Evolutionary conservation across 495 filamentous ascomycete genomes (phyloP).

Genomic region (Chaetomium cochliodes): DNA sequence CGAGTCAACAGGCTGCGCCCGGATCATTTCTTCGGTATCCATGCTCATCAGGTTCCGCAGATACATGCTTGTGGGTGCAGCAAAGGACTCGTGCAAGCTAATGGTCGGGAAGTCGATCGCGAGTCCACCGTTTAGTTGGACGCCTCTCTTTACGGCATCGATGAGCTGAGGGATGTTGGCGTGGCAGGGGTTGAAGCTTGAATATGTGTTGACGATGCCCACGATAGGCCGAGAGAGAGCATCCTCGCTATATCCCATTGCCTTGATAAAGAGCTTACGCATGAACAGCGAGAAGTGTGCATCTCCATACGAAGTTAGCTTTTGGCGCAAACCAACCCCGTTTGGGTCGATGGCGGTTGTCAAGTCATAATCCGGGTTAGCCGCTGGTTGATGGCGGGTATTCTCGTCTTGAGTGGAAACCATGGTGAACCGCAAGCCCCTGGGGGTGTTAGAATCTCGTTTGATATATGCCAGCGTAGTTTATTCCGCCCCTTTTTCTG

Average conservation of each 20-base stretch:
- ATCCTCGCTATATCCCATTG: constrained; percentile 65
- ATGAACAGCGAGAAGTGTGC: constrained; percentile 69
- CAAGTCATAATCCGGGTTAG: constrained; percentile 54
- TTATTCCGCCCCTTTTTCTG: neutral
- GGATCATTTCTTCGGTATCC: constrained; percentile 72
- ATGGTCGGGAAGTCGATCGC: constrained; percentile 68
- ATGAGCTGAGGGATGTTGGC: constrained; percentile 66
- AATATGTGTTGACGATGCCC: constrained; percentile 65
- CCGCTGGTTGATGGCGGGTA: too few relatives aligned
- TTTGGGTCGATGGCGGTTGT: constrained; percentile 46
- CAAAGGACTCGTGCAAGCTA: constrained; percentile 62
- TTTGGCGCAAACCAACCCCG: constrained; percentile 54
- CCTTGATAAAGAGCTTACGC: constrained; percentile 69
- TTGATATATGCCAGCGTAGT: neutral
- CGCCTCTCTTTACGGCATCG: constrained; percentile 62
- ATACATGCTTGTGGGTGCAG: constrained; percentile 67
- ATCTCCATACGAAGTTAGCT: constrained; percentile 66
- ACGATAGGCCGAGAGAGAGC: constrained; percentile 63
- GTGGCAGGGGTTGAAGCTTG: constrained; percentile 67
- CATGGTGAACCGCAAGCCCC: constrained; percentile 5
- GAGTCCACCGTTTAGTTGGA: constrained; percentile 59
- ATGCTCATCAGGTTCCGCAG: constrained; percentile 68
- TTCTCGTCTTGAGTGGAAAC: neutral
- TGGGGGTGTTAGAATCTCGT: neutral
- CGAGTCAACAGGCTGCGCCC: constrained; percentile 62